Percentiles rank a stretch among this genome's conserved stretches.
phyloP scores from a whole-genome alignment of 208 protist species.

The Leishmania lainsoni region DNA sequence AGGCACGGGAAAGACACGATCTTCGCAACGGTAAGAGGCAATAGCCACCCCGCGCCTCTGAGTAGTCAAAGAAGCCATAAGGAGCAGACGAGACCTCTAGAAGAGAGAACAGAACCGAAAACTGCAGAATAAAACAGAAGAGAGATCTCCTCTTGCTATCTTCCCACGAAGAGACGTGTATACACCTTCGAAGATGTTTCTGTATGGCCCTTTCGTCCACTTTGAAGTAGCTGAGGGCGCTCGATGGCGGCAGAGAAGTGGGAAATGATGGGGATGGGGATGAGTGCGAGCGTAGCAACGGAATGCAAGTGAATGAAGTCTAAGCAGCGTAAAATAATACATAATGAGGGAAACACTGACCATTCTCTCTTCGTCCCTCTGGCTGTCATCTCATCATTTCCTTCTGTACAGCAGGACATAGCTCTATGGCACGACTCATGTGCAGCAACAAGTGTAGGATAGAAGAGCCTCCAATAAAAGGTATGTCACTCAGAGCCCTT shows the following conservation, averaged over 20 bases:
- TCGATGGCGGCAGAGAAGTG: background rate
- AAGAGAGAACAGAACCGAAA: too few relatives aligned
- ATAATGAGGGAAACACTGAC: background rate
- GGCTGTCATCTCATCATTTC: background rate
- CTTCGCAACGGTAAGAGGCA: conserved; percentile 17
- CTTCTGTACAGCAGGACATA: background rate
- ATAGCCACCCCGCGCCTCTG: background rate
- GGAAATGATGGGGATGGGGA: background rate
- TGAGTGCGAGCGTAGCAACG: background rate
- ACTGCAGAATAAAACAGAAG: background rate
- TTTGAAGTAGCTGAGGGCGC: background rate
- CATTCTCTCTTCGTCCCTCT: background rate
- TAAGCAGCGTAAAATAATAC: background rate
- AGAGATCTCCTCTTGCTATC: background rate
- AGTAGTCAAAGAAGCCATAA: too few relatives aligned
- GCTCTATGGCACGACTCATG: background rate
- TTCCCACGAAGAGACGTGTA: background rate
- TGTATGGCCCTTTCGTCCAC: background rate
- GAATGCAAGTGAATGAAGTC: background rate
- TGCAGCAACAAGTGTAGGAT: background rate
- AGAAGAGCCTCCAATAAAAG: background rate
- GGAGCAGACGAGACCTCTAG: too few relatives aligned
- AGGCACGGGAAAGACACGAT: conserved; percentile 52
- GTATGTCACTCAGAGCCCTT: background rate
- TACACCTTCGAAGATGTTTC: background rate